These are phyloP conservation scores for Arthroderma uncinatum DNA, from an alignment of 2,329 filamentous ascomycete species.

Conservation along the genomic window DNA sequence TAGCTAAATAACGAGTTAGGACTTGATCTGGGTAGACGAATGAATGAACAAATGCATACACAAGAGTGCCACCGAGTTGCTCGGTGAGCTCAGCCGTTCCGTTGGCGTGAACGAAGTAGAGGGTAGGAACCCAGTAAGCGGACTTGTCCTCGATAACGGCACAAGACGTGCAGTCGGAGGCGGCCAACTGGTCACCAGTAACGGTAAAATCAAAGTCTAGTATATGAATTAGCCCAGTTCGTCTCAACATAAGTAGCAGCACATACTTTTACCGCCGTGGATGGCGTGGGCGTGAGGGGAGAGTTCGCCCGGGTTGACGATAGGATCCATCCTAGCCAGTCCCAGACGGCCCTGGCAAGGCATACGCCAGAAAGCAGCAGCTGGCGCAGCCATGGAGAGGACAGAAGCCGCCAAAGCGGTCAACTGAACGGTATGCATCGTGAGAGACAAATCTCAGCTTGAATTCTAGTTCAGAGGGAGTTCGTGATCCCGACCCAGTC, in stretches of 20 bases:
- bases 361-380: conserved; percentile 77
- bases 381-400: conserved; percentile 18
- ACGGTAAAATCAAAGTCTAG: conserved; percentile 55
- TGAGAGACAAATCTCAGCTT: conserved; percentile 2
- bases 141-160: conserved; percentile 70
- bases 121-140: conserved; percentile 70
- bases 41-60: conserved; percentile 45
- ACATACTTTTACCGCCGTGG: conserved; percentile 65
- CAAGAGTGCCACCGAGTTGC: conserved; percentile 73
- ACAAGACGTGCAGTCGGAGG: conserved; percentile 66
- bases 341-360: conserved; percentile 63
- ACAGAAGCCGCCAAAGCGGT: conserved; percentile 10
- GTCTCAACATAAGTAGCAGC: not conserved
- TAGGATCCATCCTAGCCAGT: conserved; percentile 63
- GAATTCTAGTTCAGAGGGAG: not conserved
- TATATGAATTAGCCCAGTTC: not conserved
- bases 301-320: conserved; percentile 51
- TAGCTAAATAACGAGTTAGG: conserved; percentile 47
- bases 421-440: conserved; percentile 6
- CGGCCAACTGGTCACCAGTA: conserved; percentile 46
- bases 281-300: conserved; percentile 62
- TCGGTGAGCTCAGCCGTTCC: conserved; percentile 57
- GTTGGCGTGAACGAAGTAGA: conserved; percentile 66
- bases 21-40: conserved; percentile 6
- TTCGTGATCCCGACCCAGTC: conserved; percentile 6